phyloP scores from a whole-genome alignment of 2,329 filamentous ascomycete genomes.

The Escovopsis sp. region DNA sequence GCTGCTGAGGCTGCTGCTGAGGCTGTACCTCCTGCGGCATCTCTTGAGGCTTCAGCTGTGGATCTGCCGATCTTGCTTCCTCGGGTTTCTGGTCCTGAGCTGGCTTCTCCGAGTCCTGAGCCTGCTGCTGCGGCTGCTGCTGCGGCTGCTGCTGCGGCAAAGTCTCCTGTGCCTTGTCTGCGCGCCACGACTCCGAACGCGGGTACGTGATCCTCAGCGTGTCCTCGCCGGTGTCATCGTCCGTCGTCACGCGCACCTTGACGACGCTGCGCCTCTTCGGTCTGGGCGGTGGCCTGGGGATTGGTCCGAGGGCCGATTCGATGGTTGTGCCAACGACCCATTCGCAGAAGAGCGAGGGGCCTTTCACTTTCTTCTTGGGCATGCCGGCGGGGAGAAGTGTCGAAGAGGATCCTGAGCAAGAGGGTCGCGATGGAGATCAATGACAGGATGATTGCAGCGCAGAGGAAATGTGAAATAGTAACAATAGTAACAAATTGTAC shows the following conservation, averaged over 20 bases:
- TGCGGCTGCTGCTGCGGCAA: no score
- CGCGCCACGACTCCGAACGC: slow-evolving; percentile 16
- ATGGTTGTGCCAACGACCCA: slow-evolving; percentile 26
- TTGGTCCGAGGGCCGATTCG: slow-evolving; percentile 13
- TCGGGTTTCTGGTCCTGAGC: not conserved
- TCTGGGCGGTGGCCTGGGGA: slow-evolving; percentile 10
- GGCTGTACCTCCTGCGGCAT: not conserved
- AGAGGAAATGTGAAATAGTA: no score
- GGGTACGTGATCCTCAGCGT: slow-evolving; percentile 34
- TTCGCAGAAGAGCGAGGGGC: slow-evolving; percentile 20
- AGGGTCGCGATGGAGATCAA: no score
- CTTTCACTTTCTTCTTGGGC: slow-evolving; percentile 1
- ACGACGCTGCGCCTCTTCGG: slow-evolving; percentile 18
- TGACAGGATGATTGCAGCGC: no score
- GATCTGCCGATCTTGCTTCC: not conserved
- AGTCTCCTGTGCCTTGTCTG: slow-evolving; percentile 4
- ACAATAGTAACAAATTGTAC: no score
- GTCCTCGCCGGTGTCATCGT: slow-evolving; percentile 37
- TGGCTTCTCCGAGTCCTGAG: no score
- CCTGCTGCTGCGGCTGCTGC: no score
- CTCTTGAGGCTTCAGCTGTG: slow-evolving; percentile 3
- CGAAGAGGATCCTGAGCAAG: no score
- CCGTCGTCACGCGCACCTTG: slow-evolving; percentile 30
- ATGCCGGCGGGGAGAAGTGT: not conserved
- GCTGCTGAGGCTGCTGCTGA: no score